Conservation (phyloP, 108 stramenopile species). For the Aureococcus anophagefferens region DNA sequence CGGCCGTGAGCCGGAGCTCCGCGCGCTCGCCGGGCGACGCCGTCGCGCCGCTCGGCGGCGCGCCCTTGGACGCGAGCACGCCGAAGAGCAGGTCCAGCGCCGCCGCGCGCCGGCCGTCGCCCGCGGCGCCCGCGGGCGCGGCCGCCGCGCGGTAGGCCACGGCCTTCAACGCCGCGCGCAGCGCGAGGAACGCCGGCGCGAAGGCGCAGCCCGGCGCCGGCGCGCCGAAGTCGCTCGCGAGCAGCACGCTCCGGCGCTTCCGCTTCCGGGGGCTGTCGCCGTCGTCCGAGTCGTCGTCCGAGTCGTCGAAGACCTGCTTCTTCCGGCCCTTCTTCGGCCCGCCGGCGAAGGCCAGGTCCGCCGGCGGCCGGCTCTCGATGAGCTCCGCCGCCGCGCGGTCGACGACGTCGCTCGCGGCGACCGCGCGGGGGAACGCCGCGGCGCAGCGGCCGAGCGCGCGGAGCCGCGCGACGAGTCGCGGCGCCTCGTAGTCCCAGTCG, state of each 20-base stretch:
- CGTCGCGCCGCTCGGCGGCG: background rate
- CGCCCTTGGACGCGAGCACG: background rate
- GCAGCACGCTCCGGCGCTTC: too few species aligned
- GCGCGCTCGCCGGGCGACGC: background rate
- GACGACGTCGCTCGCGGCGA: background rate
- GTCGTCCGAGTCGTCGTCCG: too few species aligned
- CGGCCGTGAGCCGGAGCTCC: background rate
- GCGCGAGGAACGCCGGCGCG: background rate
- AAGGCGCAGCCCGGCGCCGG: background rate
- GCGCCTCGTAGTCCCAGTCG: background rate
- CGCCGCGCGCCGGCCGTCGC: too few species aligned
- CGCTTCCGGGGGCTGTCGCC: too few species aligned
- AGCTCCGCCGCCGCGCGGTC: background rate
- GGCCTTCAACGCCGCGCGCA: background rate
- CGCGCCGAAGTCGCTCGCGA: background rate
- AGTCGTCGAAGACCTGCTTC: background rate
- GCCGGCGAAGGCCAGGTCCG: too few species aligned
- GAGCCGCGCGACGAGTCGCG: background rate
- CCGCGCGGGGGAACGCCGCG: background rate
- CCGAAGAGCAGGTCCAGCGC: background rate
- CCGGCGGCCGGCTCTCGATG: background rate
- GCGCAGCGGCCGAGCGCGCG: background rate
- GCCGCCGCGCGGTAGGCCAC: background rate
- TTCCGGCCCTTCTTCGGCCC: too few species aligned
- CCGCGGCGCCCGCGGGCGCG: background rate